Evolutionary conservation across 495 filamentous ascomycete species (phyloP).

Genomic region (Thozetella sp.): DNA sequence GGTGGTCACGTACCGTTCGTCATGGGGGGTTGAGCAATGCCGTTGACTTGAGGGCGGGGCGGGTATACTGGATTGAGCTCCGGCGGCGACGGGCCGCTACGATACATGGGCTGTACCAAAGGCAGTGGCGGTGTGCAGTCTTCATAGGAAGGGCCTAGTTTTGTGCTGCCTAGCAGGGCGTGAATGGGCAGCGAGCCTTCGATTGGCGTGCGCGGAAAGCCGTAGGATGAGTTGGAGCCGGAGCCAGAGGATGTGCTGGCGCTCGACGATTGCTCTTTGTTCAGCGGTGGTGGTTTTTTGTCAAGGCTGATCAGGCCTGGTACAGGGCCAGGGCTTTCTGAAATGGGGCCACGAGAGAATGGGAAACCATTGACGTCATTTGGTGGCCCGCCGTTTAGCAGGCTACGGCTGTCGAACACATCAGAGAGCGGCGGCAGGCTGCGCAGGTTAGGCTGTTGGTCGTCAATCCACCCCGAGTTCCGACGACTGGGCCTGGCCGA

Average conservation of each 20-base stretch:
- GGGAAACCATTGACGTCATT: conserved; percentile 19
- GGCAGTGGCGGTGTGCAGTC: conserved; percentile 10
- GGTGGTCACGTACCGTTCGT: conserved; percentile 19
- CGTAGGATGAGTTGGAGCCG: conserved; percentile 17
- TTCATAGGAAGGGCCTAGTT: conserved; percentile 24
- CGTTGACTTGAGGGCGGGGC: conserved; percentile 1
- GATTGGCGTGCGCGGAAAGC: conserved; percentile 37
- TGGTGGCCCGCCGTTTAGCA: conserved; percentile 7
- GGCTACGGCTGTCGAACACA: conserved; percentile 24
- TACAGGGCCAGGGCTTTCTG: conserved; percentile 15
- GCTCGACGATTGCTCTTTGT: conserved; percentile 37
- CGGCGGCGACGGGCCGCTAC: conserved; percentile 1
- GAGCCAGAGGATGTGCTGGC: conserved; percentile 34
- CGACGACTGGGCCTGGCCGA: conserved; percentile 7
- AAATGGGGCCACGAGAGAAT: conserved; percentile 10
- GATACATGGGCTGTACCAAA: conserved; percentile 9
- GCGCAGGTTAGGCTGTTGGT: conserved; percentile 15
- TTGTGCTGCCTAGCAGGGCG: conserved; percentile 36
- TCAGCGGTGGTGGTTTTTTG: conserved; percentile 24
- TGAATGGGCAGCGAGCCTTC: conserved; percentile 49
- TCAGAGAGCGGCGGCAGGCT: conserved; percentile 32
- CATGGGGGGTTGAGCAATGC: conserved; percentile 4
- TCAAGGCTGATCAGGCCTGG: conserved; percentile 12
- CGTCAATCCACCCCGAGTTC: conserved; percentile 20
- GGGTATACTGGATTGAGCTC: conserved; percentile 3